Base-by-base conservation (phyloP, 1,139 yeast species). In the Yamadazyma kanchanaburiensis region DNA sequence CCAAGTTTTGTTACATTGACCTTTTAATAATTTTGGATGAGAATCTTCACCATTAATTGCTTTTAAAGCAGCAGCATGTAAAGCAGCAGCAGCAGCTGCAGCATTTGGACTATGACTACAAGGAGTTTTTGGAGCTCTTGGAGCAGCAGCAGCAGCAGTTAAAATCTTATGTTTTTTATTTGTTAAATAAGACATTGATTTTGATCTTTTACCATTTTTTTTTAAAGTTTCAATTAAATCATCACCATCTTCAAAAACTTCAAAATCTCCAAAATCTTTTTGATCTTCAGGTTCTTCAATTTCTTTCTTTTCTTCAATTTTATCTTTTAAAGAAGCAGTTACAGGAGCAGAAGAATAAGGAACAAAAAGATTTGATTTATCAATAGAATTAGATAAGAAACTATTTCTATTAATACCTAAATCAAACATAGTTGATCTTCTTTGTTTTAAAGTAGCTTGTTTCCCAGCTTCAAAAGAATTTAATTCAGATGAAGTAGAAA, bases 71-170 rank as follows among this genome's bases (percentile, higher is more conserved):
- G 86, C 83, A 13, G 84, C 85, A 42, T 83, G 83, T 31, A 81
- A 63, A 15, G 84, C 86, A 28, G 87, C 85, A 21, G 81, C 83
- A 1, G 84, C 83, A 12, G 82, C 83, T 15, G 81, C 81, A 6
- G 83, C 83, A 42, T 68, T 66, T 9, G 82, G 78, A 31, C 74
- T 64, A 41, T 67, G 80, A 13, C 73, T 64, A 41, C 75, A 60
- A 5, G 80, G 72, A 21, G 74, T 63, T 40, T 75, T 71, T 12
- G 86, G 80, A n/a, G 82, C 75, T 46, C 89, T 65, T 35, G 89
- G 91, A 24, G 89, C 86, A 19, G 86, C 87, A 11, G 88, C 87
- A 12, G 89, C 89, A 21, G 86, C 86, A n/a, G 88, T 80, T 32
- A 81, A 50, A 35, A 60, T 58, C 45, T 74, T 73, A 28, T 71